Percentiles rank a stretch among this genome's conserved stretches.
These are phyloP conservation scores for Fusarium tjaetaba DNA, from an alignment of 2,329 filamentous ascomycete genomes.

Conservation along the genomic window DNA sequence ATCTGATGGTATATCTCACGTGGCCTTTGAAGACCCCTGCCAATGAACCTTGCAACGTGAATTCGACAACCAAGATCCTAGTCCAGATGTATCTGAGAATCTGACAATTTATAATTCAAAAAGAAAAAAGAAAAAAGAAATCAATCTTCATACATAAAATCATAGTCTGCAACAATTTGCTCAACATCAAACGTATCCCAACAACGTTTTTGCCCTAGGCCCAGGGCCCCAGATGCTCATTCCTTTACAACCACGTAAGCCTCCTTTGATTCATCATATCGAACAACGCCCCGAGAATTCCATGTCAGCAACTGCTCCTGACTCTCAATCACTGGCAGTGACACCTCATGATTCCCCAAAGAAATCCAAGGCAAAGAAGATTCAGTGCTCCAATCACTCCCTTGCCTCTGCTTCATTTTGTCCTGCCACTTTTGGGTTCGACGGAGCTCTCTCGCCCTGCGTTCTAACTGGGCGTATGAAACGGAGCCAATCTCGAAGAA, in stretches of 20 bases:
- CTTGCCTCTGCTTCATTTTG: not conserved
- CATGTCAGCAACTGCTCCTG: not conserved
- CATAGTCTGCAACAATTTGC: too few species aligned
- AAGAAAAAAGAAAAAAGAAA: too few species aligned
- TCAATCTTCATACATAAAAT: too few species aligned
- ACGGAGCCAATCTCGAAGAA: too few species aligned
- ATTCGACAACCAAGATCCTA: not conserved
- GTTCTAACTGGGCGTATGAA: not conserved
- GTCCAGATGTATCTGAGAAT: not conserved
- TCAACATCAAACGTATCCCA: too few species aligned
- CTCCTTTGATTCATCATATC: not conserved
- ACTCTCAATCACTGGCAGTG: not conserved
- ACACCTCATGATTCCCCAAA: accelerated
- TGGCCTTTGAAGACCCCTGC: not conserved
- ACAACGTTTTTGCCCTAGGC: too few species aligned
- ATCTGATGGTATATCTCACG: not conserved
- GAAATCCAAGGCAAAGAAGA: not conserved
- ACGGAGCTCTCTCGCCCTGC: not conserved
- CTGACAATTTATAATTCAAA: too few species aligned
- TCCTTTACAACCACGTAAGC: not conserved
- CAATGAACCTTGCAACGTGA: not conserved
- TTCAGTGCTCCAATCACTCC: accelerated
- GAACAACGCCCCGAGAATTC: not conserved
- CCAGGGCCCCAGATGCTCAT: too few species aligned
- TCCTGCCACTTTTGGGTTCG: not conserved